Evolutionary conservation across 2,329 filamentous ascomycete species (phyloP).

Genomic region (Pseudovirgaria hyperparasitica): DNA sequence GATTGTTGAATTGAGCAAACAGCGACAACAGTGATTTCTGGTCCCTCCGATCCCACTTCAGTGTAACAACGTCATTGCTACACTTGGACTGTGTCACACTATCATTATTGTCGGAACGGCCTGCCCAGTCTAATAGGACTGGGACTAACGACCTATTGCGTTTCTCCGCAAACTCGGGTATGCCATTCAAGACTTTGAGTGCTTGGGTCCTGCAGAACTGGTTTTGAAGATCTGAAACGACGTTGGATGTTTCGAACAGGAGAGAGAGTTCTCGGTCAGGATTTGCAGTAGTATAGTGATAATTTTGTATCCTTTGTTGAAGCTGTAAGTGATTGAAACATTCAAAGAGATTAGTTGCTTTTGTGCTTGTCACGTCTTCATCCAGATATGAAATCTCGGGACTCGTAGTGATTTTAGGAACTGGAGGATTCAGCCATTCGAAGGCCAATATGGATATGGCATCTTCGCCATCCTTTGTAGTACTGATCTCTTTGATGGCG

Average conservation of each 20-base stretch:
- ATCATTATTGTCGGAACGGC: conserved; percentile 8
- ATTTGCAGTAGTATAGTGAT: conserved; percentile 9
- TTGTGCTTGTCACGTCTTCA: conserved; percentile 5
- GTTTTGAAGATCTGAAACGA: conserved; percentile 35
- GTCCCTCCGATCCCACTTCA: conserved; percentile 59
- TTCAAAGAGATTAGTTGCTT: conserved; percentile 58
- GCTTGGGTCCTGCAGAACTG: conserved; percentile 63
- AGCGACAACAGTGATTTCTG: conserved; percentile 71
- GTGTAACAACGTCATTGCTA: conserved; percentile 6
- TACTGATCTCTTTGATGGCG: conserved; percentile 61
- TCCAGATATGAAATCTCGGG: conserved; percentile 4
- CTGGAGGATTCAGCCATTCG: conserved; percentile 48
- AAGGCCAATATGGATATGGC: conserved; percentile 61
- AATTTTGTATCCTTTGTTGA: conserved; percentile 10
- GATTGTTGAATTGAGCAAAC: conserved; percentile 77
- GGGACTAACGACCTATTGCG: conserved; percentile 76
- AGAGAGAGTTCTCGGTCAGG: conserved; percentile 43
- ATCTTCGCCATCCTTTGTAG: conserved; percentile 59
- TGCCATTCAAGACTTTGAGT: conserved; percentile 60
- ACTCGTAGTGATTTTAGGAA: conserved; percentile 6
- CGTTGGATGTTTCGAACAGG: conserved; percentile 50
- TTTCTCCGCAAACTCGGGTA: conserved; percentile 72
- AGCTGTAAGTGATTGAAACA: conserved; percentile 60
- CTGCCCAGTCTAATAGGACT: conserved; percentile 65
- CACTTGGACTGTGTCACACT: conserved; percentile 5